A percentile compares a stretch with the other conserved stretches of the same genome.
These are phyloP conservation scores for Rhizopogon sp. DNA, from an alignment of 768 basidiomycete species.

Conservation along the genomic window DNA sequence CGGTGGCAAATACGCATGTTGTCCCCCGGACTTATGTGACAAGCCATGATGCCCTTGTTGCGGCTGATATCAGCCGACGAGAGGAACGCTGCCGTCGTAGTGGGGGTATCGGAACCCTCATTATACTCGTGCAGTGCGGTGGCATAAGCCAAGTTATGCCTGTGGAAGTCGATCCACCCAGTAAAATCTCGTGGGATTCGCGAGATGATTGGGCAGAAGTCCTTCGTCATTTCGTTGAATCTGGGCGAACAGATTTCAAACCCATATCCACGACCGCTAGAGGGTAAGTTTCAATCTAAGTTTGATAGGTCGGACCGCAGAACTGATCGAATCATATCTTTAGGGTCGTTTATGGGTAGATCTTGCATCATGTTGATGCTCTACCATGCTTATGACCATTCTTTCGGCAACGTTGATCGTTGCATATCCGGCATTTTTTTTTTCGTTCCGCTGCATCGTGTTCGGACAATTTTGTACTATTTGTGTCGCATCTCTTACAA, in stretches of 20 bases:
- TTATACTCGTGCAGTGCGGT: conserved; percentile 75
- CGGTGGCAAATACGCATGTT: conserved; percentile 61
- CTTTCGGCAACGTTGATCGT: conserved; percentile 26
- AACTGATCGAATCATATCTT: conserved; percentile 6
- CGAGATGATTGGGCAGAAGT: conserved; percentile 71
- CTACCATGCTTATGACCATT: conserved; percentile 2
- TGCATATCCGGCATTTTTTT: conserved; percentile 8
- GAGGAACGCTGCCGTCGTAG: conserved; percentile 72
- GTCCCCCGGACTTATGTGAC: conserved; percentile 69
- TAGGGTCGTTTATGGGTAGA: conserved; percentile 42
- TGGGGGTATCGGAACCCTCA: conserved; percentile 72
- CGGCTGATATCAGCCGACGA: conserved; percentile 70
- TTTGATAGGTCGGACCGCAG: background rate
- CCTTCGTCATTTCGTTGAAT: conserved; percentile 65
- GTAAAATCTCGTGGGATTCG: conserved; percentile 70
- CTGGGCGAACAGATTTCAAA: conserved; percentile 71
- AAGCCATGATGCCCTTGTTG: conserved; percentile 62
- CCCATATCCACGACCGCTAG: conserved; percentile 75
- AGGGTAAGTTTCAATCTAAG: conserved; percentile 48
- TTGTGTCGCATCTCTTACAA: conserved; percentile 15
- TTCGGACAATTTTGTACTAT: conserved; percentile 21
- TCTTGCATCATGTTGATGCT: conserved; percentile 1
- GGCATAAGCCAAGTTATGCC: conserved; percentile 80
- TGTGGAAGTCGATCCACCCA: conserved; percentile 77
- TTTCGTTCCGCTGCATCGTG: conserved; percentile 15